phyloP scores from a whole-genome alignment of 2,329 filamentous ascomycete species.

The Scedosporium apiospermum region DNA sequence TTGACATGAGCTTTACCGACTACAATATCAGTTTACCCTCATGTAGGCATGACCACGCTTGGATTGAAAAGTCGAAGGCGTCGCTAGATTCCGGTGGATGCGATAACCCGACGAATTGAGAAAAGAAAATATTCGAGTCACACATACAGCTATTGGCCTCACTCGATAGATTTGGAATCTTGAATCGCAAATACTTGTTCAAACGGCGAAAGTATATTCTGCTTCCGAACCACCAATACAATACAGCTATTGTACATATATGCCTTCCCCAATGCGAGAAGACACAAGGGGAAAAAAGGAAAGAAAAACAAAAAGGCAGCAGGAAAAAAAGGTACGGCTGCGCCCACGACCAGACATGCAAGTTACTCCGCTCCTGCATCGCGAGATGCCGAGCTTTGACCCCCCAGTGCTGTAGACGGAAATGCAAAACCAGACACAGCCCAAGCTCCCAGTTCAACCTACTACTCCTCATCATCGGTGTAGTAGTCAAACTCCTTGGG shows the following conservation, averaged over 20 bases:
- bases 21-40: too few relatives aligned
- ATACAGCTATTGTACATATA: slow-evolving; percentile 7
- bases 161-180: neutral
- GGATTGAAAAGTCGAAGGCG: too few relatives aligned
- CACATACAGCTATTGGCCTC: too few relatives aligned
- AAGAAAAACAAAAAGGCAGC: neutral
- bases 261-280: neutral
- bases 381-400: neutral
- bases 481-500: slow-evolving; percentile 73
- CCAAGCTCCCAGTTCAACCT: neutral
- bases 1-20: too few relatives aligned
- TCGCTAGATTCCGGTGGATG: too few relatives aligned
- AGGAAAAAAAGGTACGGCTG: too few relatives aligned
- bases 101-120: too few relatives aligned
- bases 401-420: neutral
- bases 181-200: neutral
- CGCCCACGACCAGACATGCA: too few relatives aligned
- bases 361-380: neutral
- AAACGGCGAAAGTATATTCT: neutral
- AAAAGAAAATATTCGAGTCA: too few relatives aligned
- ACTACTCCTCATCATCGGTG: slow-evolving; percentile 50
- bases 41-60: too few relatives aligned
- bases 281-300: neutral
- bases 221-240: neutral
- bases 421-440: neutral